Conservation (phyloP, 768 basidiomycete genomes). For the Tulasnella sp. region DNA sequence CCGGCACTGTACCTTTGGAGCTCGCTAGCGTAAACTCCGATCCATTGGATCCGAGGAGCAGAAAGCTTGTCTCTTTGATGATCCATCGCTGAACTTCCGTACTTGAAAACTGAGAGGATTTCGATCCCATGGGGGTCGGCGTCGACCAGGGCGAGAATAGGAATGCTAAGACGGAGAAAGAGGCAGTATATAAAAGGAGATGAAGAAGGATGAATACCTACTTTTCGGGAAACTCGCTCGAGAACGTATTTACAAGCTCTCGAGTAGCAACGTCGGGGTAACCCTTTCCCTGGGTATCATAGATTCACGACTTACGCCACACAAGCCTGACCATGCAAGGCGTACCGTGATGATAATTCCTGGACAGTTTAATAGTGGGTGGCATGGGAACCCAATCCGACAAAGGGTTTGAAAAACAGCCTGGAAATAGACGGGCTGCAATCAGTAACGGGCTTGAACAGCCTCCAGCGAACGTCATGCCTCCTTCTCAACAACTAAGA, state of each 20-base stretch:
- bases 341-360: slow-evolving; percentile 75
- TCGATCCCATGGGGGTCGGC: slow-evolving; percentile 89
- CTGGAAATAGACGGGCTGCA: slow-evolving; percentile 36
- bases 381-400: slow-evolving; percentile 44
- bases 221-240: slow-evolving; percentile 55
- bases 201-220: slow-evolving; percentile 30
- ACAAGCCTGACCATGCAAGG: background rate
- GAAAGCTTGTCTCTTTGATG: slow-evolving; percentile 66
- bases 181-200: background rate
- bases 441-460: background rate
- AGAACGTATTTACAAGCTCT: slow-evolving; percentile 67
- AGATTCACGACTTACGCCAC: background rate
- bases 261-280: slow-evolving; percentile 93
- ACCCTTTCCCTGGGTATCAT: slow-evolving; percentile 70
- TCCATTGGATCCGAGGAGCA: slow-evolving; percentile 63
- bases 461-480: slow-evolving; percentile 34
- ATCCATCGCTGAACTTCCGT: slow-evolving; percentile 61
- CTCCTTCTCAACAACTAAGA: slow-evolving; percentile 92
- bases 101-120: slow-evolving; percentile 80
- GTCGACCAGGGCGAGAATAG: slow-evolving; percentile 75
- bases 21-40: slow-evolving; percentile 69
- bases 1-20: slow-evolving; percentile 45
- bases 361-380: slow-evolving; percentile 45
- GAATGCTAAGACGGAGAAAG: slow-evolving; percentile 44
- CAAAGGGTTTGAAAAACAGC: slow-evolving; percentile 91